Evolutionary conservation across 495 filamentous ascomycete species (phyloP).

Genomic region (Podospora sp.): DNA sequence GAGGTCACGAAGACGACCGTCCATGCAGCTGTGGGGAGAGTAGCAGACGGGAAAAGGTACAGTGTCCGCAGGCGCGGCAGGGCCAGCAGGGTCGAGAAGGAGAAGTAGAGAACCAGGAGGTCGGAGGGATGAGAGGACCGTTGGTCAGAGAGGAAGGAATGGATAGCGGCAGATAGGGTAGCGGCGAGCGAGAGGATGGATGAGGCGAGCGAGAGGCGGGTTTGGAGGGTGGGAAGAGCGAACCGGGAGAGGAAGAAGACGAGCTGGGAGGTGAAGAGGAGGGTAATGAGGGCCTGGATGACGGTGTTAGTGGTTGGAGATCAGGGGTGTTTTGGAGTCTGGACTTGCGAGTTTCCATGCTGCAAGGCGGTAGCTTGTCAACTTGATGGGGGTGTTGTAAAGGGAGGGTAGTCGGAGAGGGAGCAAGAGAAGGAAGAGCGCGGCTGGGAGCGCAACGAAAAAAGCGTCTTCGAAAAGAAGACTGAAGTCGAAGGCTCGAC

Average conservation of each 20-base stretch:
- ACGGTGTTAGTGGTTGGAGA: background rate
- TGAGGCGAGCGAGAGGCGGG: conserved; percentile 23
- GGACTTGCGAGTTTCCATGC: conserved; percentile 33
- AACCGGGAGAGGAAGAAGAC: conserved; percentile 28
- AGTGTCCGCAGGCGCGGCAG: conserved; percentile 38
- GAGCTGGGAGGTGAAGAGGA: conserved; percentile 35
- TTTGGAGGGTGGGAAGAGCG: conserved; percentile 23
- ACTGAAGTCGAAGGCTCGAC: conserved; percentile 43
- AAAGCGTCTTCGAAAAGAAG: conserved; percentile 42
- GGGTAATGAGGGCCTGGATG: conserved; percentile 7
- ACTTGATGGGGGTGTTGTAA: conserved; percentile 32
- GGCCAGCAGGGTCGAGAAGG: conserved; percentile 25
- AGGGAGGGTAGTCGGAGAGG: conserved; percentile 31
- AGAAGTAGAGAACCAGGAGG: conserved; percentile 40
- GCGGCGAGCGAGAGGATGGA: conserved; percentile 21
- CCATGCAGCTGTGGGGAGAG: conserved; percentile 9
- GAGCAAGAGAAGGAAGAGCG: conserved; percentile 33
- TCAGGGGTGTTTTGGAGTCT: background rate
- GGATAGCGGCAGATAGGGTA: conserved; percentile 20
- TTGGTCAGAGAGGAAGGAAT: conserved; percentile 42
- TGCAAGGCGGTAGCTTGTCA: conserved; percentile 33
- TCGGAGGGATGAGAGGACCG: conserved; percentile 39
- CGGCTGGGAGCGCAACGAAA: conserved; percentile 35
- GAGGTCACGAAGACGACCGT: conserved; percentile 12
- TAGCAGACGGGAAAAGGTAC: conserved; percentile 22